Percentiles rank a stretch among this genome's conserved stretches.
phyloP scores from a whole-genome alignment of 345 rosid genomes.

The Triadica sebifera region DNA sequence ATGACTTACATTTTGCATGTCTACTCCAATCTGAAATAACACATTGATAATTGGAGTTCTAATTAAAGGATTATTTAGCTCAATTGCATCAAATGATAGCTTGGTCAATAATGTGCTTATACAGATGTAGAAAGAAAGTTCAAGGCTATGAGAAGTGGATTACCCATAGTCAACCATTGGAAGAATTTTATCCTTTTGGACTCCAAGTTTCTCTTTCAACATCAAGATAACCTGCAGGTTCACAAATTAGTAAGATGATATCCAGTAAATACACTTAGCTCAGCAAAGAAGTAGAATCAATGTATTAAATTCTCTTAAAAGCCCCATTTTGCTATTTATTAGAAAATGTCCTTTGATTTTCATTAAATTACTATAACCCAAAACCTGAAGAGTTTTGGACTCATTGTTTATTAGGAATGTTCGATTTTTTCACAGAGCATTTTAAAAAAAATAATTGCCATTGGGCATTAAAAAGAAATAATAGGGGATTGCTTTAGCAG shows the following conservation, averaged over 20 bases:
- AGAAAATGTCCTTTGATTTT: background rate
- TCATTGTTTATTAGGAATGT: background rate
- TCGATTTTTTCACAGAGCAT: background rate
- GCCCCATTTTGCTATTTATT: background rate
- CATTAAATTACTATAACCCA: background rate
- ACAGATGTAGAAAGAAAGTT: background rate
- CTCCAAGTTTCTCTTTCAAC: conserved; percentile 84
- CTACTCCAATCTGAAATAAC: background rate
- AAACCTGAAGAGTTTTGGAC: background rate
- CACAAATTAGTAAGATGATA: conserved; percentile 18
- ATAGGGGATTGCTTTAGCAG: background rate
- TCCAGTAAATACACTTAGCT: background rate
- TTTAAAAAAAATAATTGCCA: background rate
- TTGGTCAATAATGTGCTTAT: background rate
- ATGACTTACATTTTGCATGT: background rate
- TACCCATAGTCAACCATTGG: conserved; percentile 77
- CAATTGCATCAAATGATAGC: background rate
- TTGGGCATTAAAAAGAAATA: background rate
- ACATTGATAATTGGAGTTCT: background rate
- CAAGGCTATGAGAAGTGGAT: conserved; percentile 7
- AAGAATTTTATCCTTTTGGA: conserved; percentile 65
- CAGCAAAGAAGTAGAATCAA: background rate
- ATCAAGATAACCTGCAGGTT: conserved; percentile 66
- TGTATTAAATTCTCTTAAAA: background rate
- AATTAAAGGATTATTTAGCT: background rate